These are phyloP conservation scores for Colletotrichum sp. DNA, from an alignment of 2,329 filamentous ascomycete genomes.

Conservation along the genomic window DNA sequence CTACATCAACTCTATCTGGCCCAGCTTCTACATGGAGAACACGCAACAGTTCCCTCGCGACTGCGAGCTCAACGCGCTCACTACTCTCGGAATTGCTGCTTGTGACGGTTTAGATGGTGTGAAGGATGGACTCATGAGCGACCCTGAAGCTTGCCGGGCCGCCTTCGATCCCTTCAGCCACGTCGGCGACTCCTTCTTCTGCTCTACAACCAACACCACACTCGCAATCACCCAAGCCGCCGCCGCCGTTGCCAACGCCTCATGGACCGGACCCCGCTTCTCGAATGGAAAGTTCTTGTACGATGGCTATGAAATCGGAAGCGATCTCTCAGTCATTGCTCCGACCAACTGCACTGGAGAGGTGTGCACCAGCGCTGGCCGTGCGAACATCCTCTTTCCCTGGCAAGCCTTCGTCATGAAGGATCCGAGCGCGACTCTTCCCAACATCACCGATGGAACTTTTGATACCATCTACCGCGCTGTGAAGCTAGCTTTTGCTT, in stretches of 20 bases:
- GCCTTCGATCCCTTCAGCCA: constrained; percentile 25
- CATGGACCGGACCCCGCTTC: not conserved
- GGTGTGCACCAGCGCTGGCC: not conserved
- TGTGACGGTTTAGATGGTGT: constrained; percentile 6
- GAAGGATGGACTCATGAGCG: not conserved
- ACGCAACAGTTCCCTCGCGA: not conserved
- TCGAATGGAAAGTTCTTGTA: not conserved
- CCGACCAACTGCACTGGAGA: not conserved
- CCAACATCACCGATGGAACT: not conserved
- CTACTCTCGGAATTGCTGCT: not conserved
- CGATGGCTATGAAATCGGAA: not conserved
- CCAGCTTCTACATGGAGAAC: not conserved
- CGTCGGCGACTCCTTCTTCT: constrained; percentile 10
- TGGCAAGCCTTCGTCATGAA: not conserved
- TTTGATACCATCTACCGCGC: not conserved
- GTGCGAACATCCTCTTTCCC: not conserved
- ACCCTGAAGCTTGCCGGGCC: not conserved
- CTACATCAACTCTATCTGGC: not conserved
- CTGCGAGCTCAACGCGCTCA: constrained; percentile 34
- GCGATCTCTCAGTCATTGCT: not conserved
- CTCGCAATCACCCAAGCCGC: not conserved
- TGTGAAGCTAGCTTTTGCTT: not conserved
- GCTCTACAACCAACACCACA: constrained; percentile 13
- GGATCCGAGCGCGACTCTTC: not conserved
- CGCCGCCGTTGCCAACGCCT: not conserved